These are phyloP conservation scores for Magnolia changhungtana DNA, from an alignment of 164 flowering plant genomes.

Conservation along the genomic window DNA sequence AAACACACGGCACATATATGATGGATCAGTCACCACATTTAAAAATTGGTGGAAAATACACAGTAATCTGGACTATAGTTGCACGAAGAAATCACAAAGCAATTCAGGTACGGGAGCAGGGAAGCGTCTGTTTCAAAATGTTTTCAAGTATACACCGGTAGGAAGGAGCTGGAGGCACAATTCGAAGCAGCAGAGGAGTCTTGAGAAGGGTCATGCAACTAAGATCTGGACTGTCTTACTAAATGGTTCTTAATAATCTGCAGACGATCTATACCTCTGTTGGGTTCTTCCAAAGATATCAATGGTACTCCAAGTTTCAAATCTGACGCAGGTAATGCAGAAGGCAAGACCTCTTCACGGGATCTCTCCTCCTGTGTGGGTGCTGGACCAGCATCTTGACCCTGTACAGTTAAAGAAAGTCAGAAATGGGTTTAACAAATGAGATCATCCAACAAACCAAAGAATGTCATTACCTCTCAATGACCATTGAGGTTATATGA, in stretches of 20 bases:
- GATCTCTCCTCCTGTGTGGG: constrained; percentile 16
- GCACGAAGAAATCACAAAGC: too few species aligned
- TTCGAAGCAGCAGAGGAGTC: too few species aligned
- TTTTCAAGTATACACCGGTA: too few species aligned
- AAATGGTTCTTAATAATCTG: not conserved
- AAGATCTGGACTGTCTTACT: not conserved
- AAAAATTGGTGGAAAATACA: not conserved
- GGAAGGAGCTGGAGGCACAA: too few species aligned
- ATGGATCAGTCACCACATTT: not conserved
- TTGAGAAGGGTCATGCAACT: not conserved
- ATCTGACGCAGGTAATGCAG: constrained; percentile 8
- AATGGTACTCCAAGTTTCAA: constrained; percentile 10
- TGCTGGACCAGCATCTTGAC: constrained; percentile 10
- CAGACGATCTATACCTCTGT: constrained; percentile 12
- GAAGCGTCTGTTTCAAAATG: too few species aligned
- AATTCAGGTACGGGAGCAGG: too few species aligned
- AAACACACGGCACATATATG: too few species aligned
- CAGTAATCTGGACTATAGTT: too few species aligned
- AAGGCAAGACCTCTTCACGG: constrained; percentile 6
- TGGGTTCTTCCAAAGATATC: constrained; percentile 9
- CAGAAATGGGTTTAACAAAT: not conserved
- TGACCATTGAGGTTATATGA: not conserved
- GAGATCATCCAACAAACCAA: not conserved
- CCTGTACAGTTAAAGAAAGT: constrained; percentile 13
- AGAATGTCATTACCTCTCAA: not conserved